Conservation (phyloP, 2,329 filamentous ascomycete genomes). For the Lecanicillium sp. region DNA sequence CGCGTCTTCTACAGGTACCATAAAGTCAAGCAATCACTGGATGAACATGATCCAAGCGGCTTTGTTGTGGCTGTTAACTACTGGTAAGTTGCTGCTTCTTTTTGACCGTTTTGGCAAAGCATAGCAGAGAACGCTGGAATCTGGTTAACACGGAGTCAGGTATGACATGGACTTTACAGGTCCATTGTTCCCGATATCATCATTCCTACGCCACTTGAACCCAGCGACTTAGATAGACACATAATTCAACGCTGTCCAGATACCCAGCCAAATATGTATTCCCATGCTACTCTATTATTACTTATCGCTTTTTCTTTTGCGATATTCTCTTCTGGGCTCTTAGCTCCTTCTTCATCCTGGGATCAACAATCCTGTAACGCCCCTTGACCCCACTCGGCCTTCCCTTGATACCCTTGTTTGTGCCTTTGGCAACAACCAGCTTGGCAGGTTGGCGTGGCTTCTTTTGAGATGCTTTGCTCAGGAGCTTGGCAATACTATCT, state of each 20-base stretch:
- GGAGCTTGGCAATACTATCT: constrained; percentile 69
- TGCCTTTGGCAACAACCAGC: constrained; percentile 79
- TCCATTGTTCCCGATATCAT: constrained; percentile 52
- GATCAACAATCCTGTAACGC: constrained; percentile 94
- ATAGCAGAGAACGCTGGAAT: no score
- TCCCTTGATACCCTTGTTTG: constrained; percentile 78
- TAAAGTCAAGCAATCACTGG: constrained; percentile 66
- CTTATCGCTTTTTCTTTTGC: constrained; percentile 57
- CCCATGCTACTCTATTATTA: constrained; percentile 1
- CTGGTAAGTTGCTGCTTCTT: constrained; percentile 51
- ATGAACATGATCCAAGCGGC: constrained; percentile 54
- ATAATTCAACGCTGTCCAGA: constrained; percentile 7
- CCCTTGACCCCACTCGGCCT: constrained; percentile 89
- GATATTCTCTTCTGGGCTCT: constrained; percentile 70
- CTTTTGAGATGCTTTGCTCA: constrained; percentile 76
- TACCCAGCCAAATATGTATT: constrained; percentile 10
- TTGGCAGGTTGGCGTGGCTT: constrained; percentile 77
- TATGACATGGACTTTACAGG: constrained; percentile 75
- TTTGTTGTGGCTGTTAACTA: constrained; percentile 77
- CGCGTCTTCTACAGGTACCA: constrained; percentile 50
- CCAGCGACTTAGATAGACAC: constrained; percentile 1
- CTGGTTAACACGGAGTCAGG: constrained; percentile 31
- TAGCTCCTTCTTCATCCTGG: constrained; percentile 93
- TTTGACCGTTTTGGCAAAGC: no score
- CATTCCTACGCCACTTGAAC: constrained; percentile 41